Percentiles rank a stretch among this genome's conserved stretches.
Evolutionary conservation across 306 rosid species (phyloP).

Genomic region (Carpinus fangiana): DNA sequence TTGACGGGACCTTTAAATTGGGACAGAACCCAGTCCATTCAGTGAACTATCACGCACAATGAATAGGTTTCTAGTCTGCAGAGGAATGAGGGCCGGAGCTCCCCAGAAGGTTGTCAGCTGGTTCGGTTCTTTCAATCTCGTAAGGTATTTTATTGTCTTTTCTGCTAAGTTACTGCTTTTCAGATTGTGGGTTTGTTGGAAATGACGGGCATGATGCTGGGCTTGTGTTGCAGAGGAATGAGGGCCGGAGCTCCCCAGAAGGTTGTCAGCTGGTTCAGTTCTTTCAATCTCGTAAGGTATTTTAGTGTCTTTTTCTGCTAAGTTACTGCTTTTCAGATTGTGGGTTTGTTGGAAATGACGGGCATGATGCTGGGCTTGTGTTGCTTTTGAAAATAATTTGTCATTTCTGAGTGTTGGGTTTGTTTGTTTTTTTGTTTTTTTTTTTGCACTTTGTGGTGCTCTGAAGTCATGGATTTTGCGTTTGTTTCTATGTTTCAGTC

Average conservation of each 20-base stretch:
- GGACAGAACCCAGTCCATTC: neutral
- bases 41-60: slow-evolving; percentile 27
- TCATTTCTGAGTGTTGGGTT: slow-evolving; percentile 2
- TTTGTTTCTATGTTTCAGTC: neutral
- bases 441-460: neutral
- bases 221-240: slow-evolving; percentile 27
- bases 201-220: neutral
- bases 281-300: slow-evolving; percentile 51
- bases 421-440: neutral
- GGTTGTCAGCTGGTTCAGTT: slow-evolving; percentile 29
- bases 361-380: neutral
- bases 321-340: neutral
- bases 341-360: slow-evolving; percentile 8
- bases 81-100: slow-evolving; percentile 32
- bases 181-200: slow-evolving; percentile 9
- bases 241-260: slow-evolving; percentile 27
- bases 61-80: slow-evolving; percentile 41
- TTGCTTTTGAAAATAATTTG: neutral
- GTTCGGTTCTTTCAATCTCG: slow-evolving; percentile 30
- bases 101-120: slow-evolving; percentile 29
- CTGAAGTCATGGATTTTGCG: slow-evolving; percentile 4
- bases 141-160: slow-evolving; percentile 38
- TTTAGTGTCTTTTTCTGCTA: neutral
- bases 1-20: neutral
- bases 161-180: neutral